A percentile compares a stretch with the other conserved stretches of the same genome.
phyloP scores from a whole-genome alignment of 495 filamentous ascomycete species.

The Cercophora scortea region DNA sequence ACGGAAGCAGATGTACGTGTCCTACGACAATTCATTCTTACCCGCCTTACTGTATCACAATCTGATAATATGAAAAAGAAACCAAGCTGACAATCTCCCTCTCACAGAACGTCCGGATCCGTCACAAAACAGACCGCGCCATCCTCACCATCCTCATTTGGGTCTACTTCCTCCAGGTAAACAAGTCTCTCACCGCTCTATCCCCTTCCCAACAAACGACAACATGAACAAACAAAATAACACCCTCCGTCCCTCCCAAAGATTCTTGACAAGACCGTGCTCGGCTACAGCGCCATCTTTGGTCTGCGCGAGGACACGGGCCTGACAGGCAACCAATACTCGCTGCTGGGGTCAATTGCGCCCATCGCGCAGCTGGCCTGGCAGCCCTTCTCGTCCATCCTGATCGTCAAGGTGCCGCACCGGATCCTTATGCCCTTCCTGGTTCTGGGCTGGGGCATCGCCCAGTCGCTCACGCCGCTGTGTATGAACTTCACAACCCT shows the following conservation, averaged over 20 bases:
- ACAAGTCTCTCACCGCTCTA: too few species aligned
- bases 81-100: background rate
- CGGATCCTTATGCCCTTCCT: conserved; percentile 55
- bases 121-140: conserved; percentile 50
- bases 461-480: conserved; percentile 48
- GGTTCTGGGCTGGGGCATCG: conserved; percentile 54
- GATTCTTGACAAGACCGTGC: conserved; percentile 57
- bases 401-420: conserved; percentile 60
- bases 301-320: conserved; percentile 48
- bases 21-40: background rate
- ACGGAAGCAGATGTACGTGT: background rate
- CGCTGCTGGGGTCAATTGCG: conserved; percentile 51
- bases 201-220: too few species aligned
- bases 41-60: too few species aligned
- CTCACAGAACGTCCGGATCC: conserved; percentile 43
- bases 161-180: conserved; percentile 52
- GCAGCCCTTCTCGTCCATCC: conserved; percentile 57
- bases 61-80: background rate
- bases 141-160: conserved; percentile 53
- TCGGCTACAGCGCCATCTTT: conserved; percentile 57
- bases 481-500: conserved; percentile 42
- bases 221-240: too few species aligned
- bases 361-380: conserved; percentile 58
- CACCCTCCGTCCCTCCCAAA: too few species aligned
- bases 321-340: conserved; percentile 53